These are phyloP conservation scores for Fusarium sp. DNA, from an alignment of 2,329 filamentous ascomycete species.

Conservation along the genomic window DNA sequence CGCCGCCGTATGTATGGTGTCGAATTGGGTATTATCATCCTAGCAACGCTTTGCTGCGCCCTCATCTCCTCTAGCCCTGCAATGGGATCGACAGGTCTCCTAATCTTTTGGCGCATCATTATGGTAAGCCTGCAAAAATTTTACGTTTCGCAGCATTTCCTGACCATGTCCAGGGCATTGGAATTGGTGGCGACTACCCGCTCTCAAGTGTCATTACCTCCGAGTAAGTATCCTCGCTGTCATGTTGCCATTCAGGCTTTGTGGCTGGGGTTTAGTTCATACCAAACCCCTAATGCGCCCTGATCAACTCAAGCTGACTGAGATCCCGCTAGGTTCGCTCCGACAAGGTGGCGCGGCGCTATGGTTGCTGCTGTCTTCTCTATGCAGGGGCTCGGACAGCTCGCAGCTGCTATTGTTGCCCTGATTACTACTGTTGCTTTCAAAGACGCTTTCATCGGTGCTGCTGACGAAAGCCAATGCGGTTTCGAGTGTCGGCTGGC, in stretches of 20 bases:
- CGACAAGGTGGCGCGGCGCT: slow-evolving; percentile 82
- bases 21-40: slow-evolving; percentile 78
- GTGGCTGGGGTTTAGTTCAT: slow-evolving; percentile 20
- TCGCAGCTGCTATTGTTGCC: slow-evolving; percentile 76
- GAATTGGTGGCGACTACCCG: slow-evolving; percentile 86
- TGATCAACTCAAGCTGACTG: slow-evolving; percentile 29
- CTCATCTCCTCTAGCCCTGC: slow-evolving; percentile 70
- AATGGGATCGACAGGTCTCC: slow-evolving; percentile 68
- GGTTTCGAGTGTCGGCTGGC: slow-evolving; percentile 72
- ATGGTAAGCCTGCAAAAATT: slow-evolving; percentile 61
- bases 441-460: slow-evolving; percentile 60
- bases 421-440: slow-evolving; percentile 76
- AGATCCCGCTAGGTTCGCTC: slow-evolving; percentile 71
- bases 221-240: slow-evolving; percentile 61
- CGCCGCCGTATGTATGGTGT: slow-evolving; percentile 86
- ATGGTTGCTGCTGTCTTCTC: slow-evolving; percentile 89
- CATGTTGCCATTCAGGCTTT: slow-evolving; percentile 17
- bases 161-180: slow-evolving; percentile 65
- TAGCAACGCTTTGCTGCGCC: slow-evolving; percentile 75
- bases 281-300: background rate
- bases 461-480: slow-evolving; percentile 62
- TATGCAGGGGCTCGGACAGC: slow-evolving; percentile 87
- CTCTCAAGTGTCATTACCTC: slow-evolving; percentile 81
- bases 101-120: slow-evolving; percentile 81
- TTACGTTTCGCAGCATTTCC: background rate